Base-by-base conservation (phyloP, 2,329 filamentous ascomycete species). In the Ophiostoma populinum region DNA sequence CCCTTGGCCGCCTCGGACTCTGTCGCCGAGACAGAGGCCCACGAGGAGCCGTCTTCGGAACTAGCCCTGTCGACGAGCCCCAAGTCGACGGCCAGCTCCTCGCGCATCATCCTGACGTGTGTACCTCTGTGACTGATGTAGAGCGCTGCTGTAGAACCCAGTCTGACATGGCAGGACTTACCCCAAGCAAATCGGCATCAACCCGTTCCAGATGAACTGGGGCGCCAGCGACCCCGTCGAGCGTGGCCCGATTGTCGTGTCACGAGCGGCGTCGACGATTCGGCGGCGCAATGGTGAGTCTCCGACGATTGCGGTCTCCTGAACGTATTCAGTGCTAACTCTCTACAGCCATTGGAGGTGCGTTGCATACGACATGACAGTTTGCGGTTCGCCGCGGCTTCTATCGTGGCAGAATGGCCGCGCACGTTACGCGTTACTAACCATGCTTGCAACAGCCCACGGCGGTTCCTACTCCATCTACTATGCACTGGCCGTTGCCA, bases 391-490 rank as follows among this genome's bases (percentile, higher is more conserved):
- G n/a, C n/a, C n/a, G n/a, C n/a, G n/a, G n/a, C n/a, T n/a, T n/a
- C n/a, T n/a, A n/a, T n/a, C n/a, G n/a, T n/a, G n/a, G n/a, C n/a
- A n/a, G n/a, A n/a, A n/a, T n/a, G n/a, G n/a, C n/a, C n/a, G n/a
- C n/a, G n/a, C n/a, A n/a, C n/a, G n/a, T n/a, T n/a, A n/a, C n/a
- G n/a, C n/a, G n/a, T n/a, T n/a, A 51, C 55, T 44, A 50, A 50
- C 32, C 44, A 15, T 49, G 34, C 16, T 28, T 24, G 27, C 33
- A 35, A n/a, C 43, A 40, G 46, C 51, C 39, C 49, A 56, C 37
- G 87, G 90, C 43, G 87, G 90, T 38, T 94, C 85, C 5, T 95
- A 98, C 55, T 85, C 82, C 42, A 87, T 94, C 44, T 95, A 95
- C 60, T 85, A 92, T 51, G 87, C 87, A 16, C 67, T 95, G 19